Evolutionary conservation across 768 basidiomycete species (phyloP), one percentile per base, ranked within the genome.

Genomic region (Suillus subluteus): DNA sequence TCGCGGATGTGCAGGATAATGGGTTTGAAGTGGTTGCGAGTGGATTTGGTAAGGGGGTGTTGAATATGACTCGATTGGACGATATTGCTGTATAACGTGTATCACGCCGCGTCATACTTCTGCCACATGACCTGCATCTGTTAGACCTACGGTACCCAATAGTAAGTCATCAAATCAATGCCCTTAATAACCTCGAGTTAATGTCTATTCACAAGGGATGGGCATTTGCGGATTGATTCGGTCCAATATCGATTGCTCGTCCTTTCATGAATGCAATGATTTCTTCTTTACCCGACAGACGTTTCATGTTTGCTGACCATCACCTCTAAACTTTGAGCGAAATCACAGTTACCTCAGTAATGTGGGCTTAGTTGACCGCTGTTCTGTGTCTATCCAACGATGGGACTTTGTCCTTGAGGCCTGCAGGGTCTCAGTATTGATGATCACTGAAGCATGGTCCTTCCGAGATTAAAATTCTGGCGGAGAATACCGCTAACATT

Each of bases 1-100:
- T 93, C 40, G 83, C 87, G 4, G 91, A 94, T 69, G 92, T 94
- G 43, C 86, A 87, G 73, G 87, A 86, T 62, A 77, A 79, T 61
- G 92, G 92, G 2, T 94, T 94, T 72, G 82, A 83, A 67, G 88
- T 89, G 15, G 82, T 94, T 30, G 91, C 92, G 7, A 77, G 82
- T 23, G 92, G 87, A 15, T 94, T 91, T 72, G 84, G 89, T 18
- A 82, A 88, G 64, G 92, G 91, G 15, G 79, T 90, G 52, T 73
- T 94, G 70, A 81, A 81, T 62, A 67, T 74, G 58, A 66, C 75
- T 46, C 66, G 73, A 16, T 62, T 70, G 15, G 76, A 75, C 41
- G 76, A 74, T 48, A 69, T 71, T 23, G 63, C 58, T 55, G 73
- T 68, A 30, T 76, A 67, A 38, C 18, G 32, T 43, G 40, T 37